These are phyloP conservation scores for Stachybotrys elegans DNA, from an alignment of 2,329 filamentous ascomycete genomes.

Conservation along the genomic window DNA sequence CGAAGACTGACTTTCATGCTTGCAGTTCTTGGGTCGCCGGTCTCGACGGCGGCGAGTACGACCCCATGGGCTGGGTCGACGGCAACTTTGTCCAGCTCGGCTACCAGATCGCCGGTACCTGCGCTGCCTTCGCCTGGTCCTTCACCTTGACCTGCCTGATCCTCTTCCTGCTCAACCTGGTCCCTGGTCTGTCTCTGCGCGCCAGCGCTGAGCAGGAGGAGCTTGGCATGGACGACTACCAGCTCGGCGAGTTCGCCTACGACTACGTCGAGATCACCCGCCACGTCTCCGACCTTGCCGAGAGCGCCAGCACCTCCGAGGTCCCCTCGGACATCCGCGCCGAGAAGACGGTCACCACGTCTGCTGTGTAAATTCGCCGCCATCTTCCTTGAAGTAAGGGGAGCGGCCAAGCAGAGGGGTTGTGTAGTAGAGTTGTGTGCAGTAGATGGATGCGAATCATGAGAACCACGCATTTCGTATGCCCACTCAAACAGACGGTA, in stretches of 20 bases:
- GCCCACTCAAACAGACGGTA: neutral
- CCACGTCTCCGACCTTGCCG: conserved; percentile 46
- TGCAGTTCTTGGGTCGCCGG: conserved; percentile 62
- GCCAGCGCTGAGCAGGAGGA: conserved; percentile 64
- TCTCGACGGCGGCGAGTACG: conserved; percentile 61
- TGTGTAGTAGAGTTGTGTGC: too few relatives aligned
- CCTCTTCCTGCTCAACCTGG: conserved; percentile 64
- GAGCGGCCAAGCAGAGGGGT: too few relatives aligned
- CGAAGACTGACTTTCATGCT: conserved; percentile 9
- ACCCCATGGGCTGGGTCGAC: conserved; percentile 64
- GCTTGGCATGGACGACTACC: conserved; percentile 65
- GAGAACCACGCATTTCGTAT: too few relatives aligned
- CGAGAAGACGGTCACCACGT: conserved; percentile 6
- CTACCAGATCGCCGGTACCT: conserved; percentile 65
- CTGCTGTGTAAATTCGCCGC: conserved; percentile 6
- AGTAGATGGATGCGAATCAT: too few relatives aligned
- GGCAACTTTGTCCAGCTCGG: conserved; percentile 66
- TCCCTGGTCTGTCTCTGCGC: conserved; percentile 66
- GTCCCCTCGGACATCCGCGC: neutral
- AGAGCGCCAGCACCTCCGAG: conserved; percentile 10
- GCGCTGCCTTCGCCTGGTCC: conserved; percentile 59
- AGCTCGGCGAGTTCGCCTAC: conserved; percentile 79
- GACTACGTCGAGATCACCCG: conserved; percentile 70
- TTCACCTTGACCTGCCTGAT: conserved; percentile 65
- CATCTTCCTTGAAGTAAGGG: too few relatives aligned